phyloP scores from a whole-genome alignment of 306 rosid genomes.

The Sicyos edulis region DNA sequence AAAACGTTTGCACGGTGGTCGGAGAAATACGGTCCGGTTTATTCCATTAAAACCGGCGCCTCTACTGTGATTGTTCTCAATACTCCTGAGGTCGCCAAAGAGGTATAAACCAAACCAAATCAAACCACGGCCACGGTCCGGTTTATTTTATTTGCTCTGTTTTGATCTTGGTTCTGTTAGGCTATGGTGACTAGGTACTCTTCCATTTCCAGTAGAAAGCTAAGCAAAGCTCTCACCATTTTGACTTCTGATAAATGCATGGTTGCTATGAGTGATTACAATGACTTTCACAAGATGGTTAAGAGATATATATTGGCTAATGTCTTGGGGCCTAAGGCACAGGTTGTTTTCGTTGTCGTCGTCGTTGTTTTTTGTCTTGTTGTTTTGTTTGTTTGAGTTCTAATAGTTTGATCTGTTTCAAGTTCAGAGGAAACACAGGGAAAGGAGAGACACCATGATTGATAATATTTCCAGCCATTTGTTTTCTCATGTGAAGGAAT shows the following conservation, averaged over 20 bases:
- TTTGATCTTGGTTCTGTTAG: conserved; percentile 42
- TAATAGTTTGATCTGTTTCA: background rate
- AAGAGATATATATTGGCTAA: conserved; percentile 60
- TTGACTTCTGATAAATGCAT: conserved; percentile 69
- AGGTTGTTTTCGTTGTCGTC: conserved; percentile 33
- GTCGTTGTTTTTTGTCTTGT: background rate
- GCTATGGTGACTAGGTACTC: conserved; percentile 82
- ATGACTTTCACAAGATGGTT: conserved; percentile 67
- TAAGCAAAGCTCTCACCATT: conserved; percentile 52
- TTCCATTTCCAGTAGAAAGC: conserved; percentile 74
- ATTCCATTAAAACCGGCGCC: conserved; percentile 73
- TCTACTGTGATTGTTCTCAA: conserved; percentile 83
- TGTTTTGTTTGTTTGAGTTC: background rate
- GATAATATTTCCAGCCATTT: conserved; percentile 43
- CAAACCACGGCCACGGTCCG: no score
- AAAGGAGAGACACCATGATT: conserved; percentile 50
- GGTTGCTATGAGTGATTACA: conserved; percentile 92
- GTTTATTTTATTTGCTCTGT: background rate
- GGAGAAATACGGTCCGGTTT: conserved; percentile 60
- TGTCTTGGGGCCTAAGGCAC: conserved; percentile 70
- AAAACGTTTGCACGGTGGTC: conserved; percentile 74
- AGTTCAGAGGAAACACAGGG: conserved; percentile 62
- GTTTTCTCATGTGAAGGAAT: conserved; percentile 36
- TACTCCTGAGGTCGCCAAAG: conserved; percentile 54
- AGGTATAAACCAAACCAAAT: conserved; percentile 60